Base-by-base conservation (phyloP, 1,139 yeast genomes). In the Lodderomyces orthopsilosis region DNA sequence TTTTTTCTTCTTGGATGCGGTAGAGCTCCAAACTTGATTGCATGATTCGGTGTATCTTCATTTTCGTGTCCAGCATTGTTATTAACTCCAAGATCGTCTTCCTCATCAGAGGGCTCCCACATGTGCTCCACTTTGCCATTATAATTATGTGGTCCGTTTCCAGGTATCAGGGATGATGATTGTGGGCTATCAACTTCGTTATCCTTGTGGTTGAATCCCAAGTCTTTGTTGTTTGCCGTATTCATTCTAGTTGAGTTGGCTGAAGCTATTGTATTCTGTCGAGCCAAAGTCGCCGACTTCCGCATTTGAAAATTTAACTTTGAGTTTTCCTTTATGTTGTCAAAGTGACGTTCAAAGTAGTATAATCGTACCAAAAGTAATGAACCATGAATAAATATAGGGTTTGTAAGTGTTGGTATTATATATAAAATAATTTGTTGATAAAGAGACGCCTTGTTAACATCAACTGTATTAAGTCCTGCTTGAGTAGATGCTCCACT, bases 341-440 rank as follows among this genome's bases (percentile, higher is more conserved):
- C 93, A 61, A 94, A 90, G 54, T 85, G 79, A 50, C 90, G 77
- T 59, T 91, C 96, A 63, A 88, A 93, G 86, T 95, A 87, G 59
- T 86, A 88, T 38, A 93, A 68, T 42, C 98, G 74, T n/a, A 91
- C 70, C 52, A 89, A 81, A 15, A 89, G 81, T 35, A 93, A 68
- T 1, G 82, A 76, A 1, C 95, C 82, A 61, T 93, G 95, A 46
- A 94, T 89, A 58, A 86, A 85, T 19, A 93, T 88, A 0, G 98
- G 98, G 0, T 96, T 91, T 2, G 95, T 78, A 18, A 89, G 53
- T 51, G 81, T 71, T 28, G 94, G 67, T 2, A 79, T 47, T 7
- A 83, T 52, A 55, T 83, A 87, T 3, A 87, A 60, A 14, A 76
- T 65, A 17, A 90, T 75, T 59, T 91, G 97, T 62, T 93, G 98